A percentile compares a stretch with the other conserved stretches of the same genome.
Conservation (phyloP, 1,284 basidiomycete genomes). For the Puccinia novopanici region DNA sequence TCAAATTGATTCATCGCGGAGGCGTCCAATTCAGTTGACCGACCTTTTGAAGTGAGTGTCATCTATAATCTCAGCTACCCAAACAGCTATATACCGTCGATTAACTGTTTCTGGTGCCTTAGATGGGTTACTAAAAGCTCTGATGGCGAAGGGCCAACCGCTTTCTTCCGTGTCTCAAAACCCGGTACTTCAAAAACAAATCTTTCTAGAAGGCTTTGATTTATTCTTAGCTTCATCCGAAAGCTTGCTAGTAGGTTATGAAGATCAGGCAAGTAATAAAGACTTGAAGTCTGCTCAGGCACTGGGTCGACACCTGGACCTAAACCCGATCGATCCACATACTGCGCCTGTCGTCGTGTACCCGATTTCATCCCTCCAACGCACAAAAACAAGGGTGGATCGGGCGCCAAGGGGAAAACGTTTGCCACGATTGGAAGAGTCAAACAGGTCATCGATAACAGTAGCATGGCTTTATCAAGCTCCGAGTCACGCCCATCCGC, state of each 20-base stretch:
- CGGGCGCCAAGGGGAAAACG: too few species aligned
- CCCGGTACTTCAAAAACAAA: conserved; percentile 81
- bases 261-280: conserved; percentile 64
- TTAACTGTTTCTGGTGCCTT: too few species aligned
- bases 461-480: conserved; percentile 49
- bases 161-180: too few species aligned
- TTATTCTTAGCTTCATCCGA: conserved; percentile 78
- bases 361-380: too few species aligned
- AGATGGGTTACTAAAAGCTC: conserved; percentile 53
- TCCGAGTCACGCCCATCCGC: conserved; percentile 70
- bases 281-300: conserved; percentile 56
- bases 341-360: conserved; percentile 63
- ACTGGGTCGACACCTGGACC: conserved; percentile 69
- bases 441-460: conserved; percentile 50
- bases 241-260: conserved; percentile 64
- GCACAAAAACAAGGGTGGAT: too few species aligned
- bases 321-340: conserved; percentile 68
- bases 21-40: too few species aligned
- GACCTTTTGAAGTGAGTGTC: too few species aligned
- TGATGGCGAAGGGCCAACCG: conserved; percentile 52
- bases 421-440: conserved; percentile 62
- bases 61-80: too few species aligned
- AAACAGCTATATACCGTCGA: too few species aligned
- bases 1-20: too few species aligned
- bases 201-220: conserved; percentile 85